Conservation (phyloP, 495 filamentous ascomycete genomes). For the Margaritispora aquatica region DNA sequence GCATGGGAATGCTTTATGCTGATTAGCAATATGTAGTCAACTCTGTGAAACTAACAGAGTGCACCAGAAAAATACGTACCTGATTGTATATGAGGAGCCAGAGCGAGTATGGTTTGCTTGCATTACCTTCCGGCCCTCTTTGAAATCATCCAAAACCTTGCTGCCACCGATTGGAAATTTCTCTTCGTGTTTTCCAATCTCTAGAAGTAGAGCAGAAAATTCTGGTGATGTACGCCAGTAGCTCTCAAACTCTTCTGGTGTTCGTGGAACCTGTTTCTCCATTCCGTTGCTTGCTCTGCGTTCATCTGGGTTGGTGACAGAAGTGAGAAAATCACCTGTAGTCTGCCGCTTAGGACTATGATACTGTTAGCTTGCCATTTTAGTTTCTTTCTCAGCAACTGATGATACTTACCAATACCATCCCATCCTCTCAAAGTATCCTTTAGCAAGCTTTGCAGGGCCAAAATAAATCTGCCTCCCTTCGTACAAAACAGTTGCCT, state of each 20-base stretch:
- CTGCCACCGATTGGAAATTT: conserved; percentile 54
- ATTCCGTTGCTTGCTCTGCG: conserved; percentile 51
- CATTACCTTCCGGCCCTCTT: conserved; percentile 52
- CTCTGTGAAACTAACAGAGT: not conserved
- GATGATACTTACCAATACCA: conserved; percentile 24
- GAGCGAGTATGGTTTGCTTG: conserved; percentile 51
- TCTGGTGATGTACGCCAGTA: conserved; percentile 65
- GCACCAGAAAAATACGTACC: conserved; percentile 3
- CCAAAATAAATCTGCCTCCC: conserved; percentile 64
- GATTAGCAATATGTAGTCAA: not conserved
- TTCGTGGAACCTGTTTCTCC: conserved; percentile 56
- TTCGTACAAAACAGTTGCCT: conserved; percentile 72
- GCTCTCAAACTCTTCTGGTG: conserved; percentile 52
- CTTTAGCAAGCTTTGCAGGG: conserved; percentile 44
- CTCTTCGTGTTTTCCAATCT: conserved; percentile 62
- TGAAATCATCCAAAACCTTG: conserved; percentile 55
- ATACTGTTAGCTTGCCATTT: not conserved
- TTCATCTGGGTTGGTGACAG: conserved; percentile 57
- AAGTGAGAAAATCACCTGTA: conserved; percentile 63
- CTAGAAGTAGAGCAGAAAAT: conserved; percentile 50
- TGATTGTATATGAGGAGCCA: conserved; percentile 47
- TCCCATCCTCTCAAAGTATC: conserved; percentile 54
- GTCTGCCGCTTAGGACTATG: conserved; percentile 43
- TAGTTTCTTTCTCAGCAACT: not conserved
- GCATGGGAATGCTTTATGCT: conserved; percentile 32